Evolutionary conservation across 176 grass and related monocot species (phyloP), one percentile per base, ranked within the genome.

Genomic region (Themeda triandra): DNA sequence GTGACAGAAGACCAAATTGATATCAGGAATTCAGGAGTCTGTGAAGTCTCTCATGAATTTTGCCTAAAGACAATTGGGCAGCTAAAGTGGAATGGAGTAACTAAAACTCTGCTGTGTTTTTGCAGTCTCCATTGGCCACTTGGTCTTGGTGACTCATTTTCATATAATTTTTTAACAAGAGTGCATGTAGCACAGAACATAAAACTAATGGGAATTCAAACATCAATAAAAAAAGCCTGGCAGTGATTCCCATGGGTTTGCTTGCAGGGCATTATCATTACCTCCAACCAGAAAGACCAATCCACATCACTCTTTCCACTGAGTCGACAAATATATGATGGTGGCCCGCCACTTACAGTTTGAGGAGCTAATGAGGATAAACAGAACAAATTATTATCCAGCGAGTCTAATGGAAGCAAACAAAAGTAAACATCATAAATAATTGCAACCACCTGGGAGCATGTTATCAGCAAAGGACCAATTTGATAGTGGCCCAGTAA

Each of bases 251-350:
- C 6, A 56, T 33, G 6, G 18, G 19, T 77, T 73, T 37, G 25
- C 44, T 64, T 6, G 41, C 40, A 63, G 32, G 13, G 64, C 65
- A 10, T 72, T 72, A 60, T 65, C 40, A 85, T 82, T 95, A 98
- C 96, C 96, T 98, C 96, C 71, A 98, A 89, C 91, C 93, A 98
- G 80, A 98, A 98, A 42, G 85, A 93, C 96, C 96, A 98, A 92
- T 90, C 92, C 17, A 87, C 83, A 30, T 87, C 31, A 24, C 91
- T 93, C 78, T 84, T 65, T 75, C 96, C 96, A 87, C 89, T 98
- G 28, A 98, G 87, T 89, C 91, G 85, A 85, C 91, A 92, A 62
- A 98, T 77, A 87, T 95, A 95, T 71, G 96, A 98, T 85, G 93
- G 91, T n/a, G 87, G 93, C 2, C 96, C 96, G 28, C 91, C 87